Evolutionary conservation across 2,329 filamentous ascomycete genomes (phyloP).

Genomic region (Colletotrichum sp.): DNA sequence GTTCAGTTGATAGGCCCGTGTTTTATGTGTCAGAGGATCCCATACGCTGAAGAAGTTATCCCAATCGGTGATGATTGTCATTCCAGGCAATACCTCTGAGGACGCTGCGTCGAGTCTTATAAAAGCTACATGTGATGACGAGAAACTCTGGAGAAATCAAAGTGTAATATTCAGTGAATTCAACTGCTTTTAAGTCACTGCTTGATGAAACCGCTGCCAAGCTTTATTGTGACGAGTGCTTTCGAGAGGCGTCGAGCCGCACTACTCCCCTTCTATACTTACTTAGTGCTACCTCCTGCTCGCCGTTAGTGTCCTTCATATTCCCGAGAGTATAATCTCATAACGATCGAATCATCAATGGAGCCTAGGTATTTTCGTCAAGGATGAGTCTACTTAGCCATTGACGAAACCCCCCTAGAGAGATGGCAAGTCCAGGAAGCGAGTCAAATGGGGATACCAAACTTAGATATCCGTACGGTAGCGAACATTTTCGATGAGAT

Average conservation of each 20-base stretch:
- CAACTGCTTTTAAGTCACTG: background rate
- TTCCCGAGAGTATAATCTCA: background rate
- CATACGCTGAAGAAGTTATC: background rate
- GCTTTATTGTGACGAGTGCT: background rate
- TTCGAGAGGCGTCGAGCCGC: background rate
- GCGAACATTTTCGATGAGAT: rapidly evolving
- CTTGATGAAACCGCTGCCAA: background rate
- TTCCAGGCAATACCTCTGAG: background rate
- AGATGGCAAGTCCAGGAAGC: background rate
- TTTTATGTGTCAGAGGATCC: too few relatives aligned
- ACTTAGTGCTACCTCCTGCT: background rate
- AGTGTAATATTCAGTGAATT: background rate
- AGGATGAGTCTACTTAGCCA: background rate
- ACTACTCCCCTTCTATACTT: background rate
- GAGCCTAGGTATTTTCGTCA: background rate
- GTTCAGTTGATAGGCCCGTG: background rate
- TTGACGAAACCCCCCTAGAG: rapidly evolving
- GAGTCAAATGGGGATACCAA: background rate
- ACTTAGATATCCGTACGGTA: rapidly evolving
- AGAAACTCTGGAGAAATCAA: background rate
- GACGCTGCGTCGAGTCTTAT: background rate
- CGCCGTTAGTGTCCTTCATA: background rate
- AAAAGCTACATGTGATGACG: background rate
- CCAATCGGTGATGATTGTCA: background rate
- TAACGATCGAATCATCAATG: background rate